Base-by-base conservation (phyloP, 2,329 filamentous ascomycete species). In the Claviceps spartinae region DNA sequence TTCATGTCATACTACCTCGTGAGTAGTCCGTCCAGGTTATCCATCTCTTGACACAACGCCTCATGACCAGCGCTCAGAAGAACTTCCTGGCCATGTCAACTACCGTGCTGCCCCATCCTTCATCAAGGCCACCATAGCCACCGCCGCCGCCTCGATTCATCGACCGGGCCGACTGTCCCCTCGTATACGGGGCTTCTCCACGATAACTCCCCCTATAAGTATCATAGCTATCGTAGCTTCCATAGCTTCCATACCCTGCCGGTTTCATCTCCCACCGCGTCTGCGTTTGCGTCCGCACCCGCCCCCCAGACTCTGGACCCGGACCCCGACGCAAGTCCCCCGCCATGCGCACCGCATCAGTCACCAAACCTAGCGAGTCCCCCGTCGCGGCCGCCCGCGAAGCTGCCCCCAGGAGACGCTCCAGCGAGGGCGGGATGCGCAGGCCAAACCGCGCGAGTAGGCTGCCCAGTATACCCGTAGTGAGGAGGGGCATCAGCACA, bases 401-500 rank as follows among this genome's bases (percentile, higher is more conserved):
- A 44, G 77, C 77, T 53, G 76, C 58, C 57, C 77, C 77, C 37
- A 83, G 65, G 73, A 80, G 72, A 61, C 73, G 72, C 69, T 81
- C 74, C 54, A 89, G 63, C 13, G 73, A 68, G 5, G 74, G 73
- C 1, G 90, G 90, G 57, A 95, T 67, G 56, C 83, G 77, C 55
- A 97, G 73, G 22, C 90, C 90, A 66, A 96, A 86, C 63, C 83
- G 81, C 40, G 80, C 79, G 46, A 95, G 77, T 45, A 96, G 72
- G 47, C 85, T 86, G 8, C 83, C 83, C 58, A 96, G 70, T 30
- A 87, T 85, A 36, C 91, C 91, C 49, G 88, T 88, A 1, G 85
- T 89, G 61, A 96, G 72, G 53, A 97, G 76, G 9, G 91, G 91
- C 78, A 96, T 81, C 61, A 96, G 78, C 56, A 95, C 84, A 56